Evolutionary conservation across 73 alveolate species (phyloP), one percentile per base, ranked within the genome.

Genomic region (Uronychia setigera): DNA sequence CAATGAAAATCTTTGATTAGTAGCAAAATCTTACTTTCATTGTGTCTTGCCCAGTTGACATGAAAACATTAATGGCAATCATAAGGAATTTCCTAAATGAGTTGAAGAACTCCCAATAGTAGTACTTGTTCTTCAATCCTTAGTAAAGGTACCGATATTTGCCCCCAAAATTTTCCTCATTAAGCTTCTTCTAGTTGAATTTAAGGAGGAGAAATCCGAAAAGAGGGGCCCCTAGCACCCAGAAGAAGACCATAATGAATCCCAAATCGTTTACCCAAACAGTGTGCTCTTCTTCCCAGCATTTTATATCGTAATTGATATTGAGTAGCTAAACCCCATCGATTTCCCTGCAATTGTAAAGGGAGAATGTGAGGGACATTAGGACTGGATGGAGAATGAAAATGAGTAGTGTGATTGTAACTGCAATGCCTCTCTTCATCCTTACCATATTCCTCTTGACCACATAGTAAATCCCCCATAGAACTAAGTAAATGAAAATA

Each of bases 171-270:
- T 26, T 5, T 14, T 77, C 87, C 32, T 89, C 92, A 29, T 59
- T 58, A 0, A 89, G 76, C 33, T 74, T 31, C 60, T 79, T 30
- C 35, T 85, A 26, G 32, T 89, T 84, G 27, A 11, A 32, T 28
- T 11, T 74, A 79, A 92, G 29, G n/a, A 88, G 58, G 28, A 84
- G 0, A 1, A 89, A 74, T 11, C 85, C 86, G 0, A 89, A 29
- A 11, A 89, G 82, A 27, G 95, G 95, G 67, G 80, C 33, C 27
- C 92, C 95, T 79, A 84, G 35, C 11, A 84, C 95, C 95, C 95
- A 89, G 58, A 89, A 77, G 26, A 89, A 25, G n/a, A 89, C 26
- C 83, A 84, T 89, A 0, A 90, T 89, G 25, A 79, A 26, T 33
- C 92, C 95, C 28, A 84, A 76, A 11, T 32, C 0, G 0, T 79